Evolutionary conservation across 768 basidiomycete species (phyloP).

Genomic region (Hortiboletus campestris): DNA sequence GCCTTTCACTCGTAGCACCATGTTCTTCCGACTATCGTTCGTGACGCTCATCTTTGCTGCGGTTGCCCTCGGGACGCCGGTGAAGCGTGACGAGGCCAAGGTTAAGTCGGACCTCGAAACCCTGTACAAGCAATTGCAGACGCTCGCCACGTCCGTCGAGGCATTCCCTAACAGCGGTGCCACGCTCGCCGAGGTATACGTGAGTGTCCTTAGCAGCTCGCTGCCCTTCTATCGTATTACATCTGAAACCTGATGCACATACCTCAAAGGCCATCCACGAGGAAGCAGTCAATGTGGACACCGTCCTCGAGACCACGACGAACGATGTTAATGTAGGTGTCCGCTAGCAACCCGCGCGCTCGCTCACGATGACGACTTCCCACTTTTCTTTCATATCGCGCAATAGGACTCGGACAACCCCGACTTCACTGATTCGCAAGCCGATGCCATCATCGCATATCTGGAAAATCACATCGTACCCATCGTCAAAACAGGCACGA

Average conservation of each 20-base stretch:
- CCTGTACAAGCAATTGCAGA: not conserved
- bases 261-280: not conserved
- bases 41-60: constrained; percentile 9
- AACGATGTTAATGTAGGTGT: not conserved
- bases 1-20: not conserved
- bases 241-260: not conserved
- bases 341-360: not conserved
- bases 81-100: constrained; percentile 1
- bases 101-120: not conserved
- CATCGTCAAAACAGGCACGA: not conserved
- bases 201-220: not conserved
- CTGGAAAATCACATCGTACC: fast-evolving
- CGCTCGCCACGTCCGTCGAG: not conserved
- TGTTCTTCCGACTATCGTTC: constrained; percentile 13
- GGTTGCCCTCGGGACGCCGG: constrained; percentile 8
- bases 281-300: fast-evolving
- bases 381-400: too few species aligned
- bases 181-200: fast-evolving
- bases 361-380: not conserved
- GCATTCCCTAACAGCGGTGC: not conserved
- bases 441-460: fast-evolving
- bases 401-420: not conserved
- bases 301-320: fast-evolving
- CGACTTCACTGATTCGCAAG: not conserved
- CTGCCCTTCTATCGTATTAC: not conserved